Evolutionary conservation across 768 basidiomycete genomes (phyloP), one percentile per base, ranked within the genome.

Genomic region (Cystobasidium tubakii): DNA sequence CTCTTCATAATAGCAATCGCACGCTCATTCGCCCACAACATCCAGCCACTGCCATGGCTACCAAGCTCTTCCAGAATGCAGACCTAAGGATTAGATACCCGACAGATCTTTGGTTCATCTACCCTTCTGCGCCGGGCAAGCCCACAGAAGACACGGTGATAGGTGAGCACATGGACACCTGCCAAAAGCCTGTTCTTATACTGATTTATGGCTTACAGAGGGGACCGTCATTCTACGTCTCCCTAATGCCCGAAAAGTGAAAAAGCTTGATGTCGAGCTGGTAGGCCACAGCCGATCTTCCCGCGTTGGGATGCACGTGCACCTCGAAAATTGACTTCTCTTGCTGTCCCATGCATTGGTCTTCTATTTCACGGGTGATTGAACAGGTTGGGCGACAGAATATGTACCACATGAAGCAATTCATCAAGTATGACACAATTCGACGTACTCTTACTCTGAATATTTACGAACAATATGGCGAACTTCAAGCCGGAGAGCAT

Each of bases 191-290:
- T 6, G 27, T 60, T 27, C 39, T 39, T 6, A 39, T 21, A 60
- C 57, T 27, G 2, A 27, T 31, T 12, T 7, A 2, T 29, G 2
- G 4, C 15, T 27, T n/a, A 55, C 53, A 60, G 55, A 71, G n/a
- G 69, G 69, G 4, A 57, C 69, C 19, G 69, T 71, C 33, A 39
- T 60, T 17, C 34, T 71, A 17, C 34, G 44, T 44, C 55, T 71
- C 4, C 69, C 69, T 1, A 17, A 7, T 7, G 43, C 69, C 6
- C 6, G 36, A 19, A 71, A 71, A 29, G 69, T 71, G 50, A 71
- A 71, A 55, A 71, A 71, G 69, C 69, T 71, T 33, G 69, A 71
- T 60, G 69, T 71, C 10, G 69, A 71, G 29, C 34, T 71, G 53
- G 69, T 71, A 34, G 19, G 69, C 46, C 23, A 43, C 21, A 10